These are phyloP conservation scores for Rhododendron williamsianum DNA, from an alignment of 148 eudicot species.

Conservation along the genomic window DNA sequence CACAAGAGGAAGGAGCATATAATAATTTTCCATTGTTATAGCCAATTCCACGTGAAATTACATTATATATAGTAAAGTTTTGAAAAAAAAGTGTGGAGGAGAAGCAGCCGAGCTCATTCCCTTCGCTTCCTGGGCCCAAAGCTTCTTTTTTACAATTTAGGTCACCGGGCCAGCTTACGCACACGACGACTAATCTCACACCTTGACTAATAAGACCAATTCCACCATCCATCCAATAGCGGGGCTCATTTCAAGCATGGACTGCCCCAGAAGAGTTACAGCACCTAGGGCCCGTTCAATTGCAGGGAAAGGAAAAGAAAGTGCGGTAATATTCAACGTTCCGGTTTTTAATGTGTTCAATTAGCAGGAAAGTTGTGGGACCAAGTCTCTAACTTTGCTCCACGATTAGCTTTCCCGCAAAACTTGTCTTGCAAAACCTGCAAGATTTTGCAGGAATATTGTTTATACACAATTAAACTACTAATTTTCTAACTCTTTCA, in stretches of 20 bases:
- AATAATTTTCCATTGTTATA: neutral
- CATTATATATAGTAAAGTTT: neutral
- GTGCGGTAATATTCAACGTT: no score
- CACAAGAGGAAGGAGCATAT: neutral
- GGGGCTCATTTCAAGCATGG: neutral
- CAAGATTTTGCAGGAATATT: no score
- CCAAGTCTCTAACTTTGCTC: neutral
- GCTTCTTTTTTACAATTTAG: neutral
- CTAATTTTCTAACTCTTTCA: no score
- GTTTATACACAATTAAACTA: no score
- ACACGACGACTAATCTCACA: neutral
- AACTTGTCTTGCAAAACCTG: neutral
- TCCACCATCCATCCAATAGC: neutral
- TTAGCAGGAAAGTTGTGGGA: neutral
- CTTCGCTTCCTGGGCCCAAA: no score
- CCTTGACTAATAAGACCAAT: neutral
- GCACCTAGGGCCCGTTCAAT: neutral
- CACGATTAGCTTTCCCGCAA: neutral
- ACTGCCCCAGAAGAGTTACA: neutral
- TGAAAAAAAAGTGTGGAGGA: no score
- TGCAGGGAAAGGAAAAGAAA: neutral
- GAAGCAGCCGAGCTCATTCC: no score
- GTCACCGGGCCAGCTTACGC: neutral
- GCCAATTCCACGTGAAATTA: neutral
- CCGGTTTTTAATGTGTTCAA: neutral